phyloP scores from a whole-genome alignment of 2,329 filamentous ascomycete species.

The Clonostachys chloroleuca region DNA sequence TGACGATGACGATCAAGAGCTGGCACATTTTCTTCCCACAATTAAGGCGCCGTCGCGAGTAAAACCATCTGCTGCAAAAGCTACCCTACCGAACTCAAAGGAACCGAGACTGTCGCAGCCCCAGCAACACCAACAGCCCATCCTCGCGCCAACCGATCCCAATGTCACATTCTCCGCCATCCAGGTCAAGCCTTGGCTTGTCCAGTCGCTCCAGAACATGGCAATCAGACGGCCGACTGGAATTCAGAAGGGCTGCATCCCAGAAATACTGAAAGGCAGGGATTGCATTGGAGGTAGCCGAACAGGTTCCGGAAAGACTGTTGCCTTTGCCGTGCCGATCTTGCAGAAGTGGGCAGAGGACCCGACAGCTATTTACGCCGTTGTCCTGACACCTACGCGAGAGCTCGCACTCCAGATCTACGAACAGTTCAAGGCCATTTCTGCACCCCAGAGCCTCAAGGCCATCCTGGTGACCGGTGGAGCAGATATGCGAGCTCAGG shows the following conservation, averaged over 20 bases:
- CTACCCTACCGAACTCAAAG: slow-evolving; percentile 4
- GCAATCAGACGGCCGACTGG: slow-evolving; percentile 86
- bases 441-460: slow-evolving; percentile 81
- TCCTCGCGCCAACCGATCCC: slow-evolving; percentile 48
- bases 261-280: slow-evolving; percentile 82
- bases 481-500: slow-evolving; percentile 87
- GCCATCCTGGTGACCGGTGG: slow-evolving; percentile 88
- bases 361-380: slow-evolving; percentile 83
- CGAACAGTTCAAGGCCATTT: slow-evolving; percentile 93
- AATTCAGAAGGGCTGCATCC: slow-evolving; percentile 91
- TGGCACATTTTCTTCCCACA: slow-evolving; percentile 28
- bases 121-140: slow-evolving; percentile 18
- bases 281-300: slow-evolving; percentile 94
- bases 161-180: slow-evolving; percentile 68
- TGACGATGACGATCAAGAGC: slow-evolving; percentile 20
- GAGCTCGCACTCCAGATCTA: slow-evolving; percentile 95
- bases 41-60: slow-evolving; percentile 50
- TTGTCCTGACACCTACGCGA: slow-evolving; percentile 84
- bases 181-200: slow-evolving; percentile 79
- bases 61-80: slow-evolving; percentile 23
- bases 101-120: slow-evolving; percentile 4
- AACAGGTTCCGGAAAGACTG: slow-evolving; percentile 95
- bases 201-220: slow-evolving; percentile 69
- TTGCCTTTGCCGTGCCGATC: slow-evolving; percentile 92
- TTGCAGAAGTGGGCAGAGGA: slow-evolving; percentile 91